phyloP scores from a whole-genome alignment of 768 basidiomycete species.

The Boletus subparvulus region DNA sequence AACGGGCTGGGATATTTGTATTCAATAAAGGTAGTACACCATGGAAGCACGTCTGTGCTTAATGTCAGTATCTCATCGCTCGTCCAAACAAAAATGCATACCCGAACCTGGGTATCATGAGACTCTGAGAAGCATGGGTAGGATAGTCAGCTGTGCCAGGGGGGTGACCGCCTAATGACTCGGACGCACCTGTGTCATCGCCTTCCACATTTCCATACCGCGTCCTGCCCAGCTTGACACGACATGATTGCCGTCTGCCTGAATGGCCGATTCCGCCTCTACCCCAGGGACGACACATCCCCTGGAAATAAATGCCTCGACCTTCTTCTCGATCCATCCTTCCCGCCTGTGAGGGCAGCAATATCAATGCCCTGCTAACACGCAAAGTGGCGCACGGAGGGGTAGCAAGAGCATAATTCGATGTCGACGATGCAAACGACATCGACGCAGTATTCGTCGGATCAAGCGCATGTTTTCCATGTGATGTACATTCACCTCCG shows the following conservation, averaged over 20 bases:
- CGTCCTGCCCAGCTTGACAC: conserved; percentile 72
- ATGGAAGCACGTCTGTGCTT: conserved; percentile 55
- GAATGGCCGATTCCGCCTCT: background rate
- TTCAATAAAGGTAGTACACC: conserved; percentile 62
- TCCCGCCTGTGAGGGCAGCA: conserved; percentile 55
- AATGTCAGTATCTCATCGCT: conserved; percentile 1
- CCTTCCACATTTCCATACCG: conserved; percentile 86
- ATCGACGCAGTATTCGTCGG: conserved; percentile 40
- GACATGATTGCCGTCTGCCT: conserved; percentile 40
- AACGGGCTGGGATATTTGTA: conserved; percentile 63
- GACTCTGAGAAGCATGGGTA: conserved; percentile 56
- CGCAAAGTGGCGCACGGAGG: conserved; percentile 80
- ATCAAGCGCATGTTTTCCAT: conserved; percentile 58
- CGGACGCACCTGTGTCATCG: conserved; percentile 73
- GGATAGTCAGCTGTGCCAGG: background rate
- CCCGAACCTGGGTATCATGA: conserved; percentile 86
- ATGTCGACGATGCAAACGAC: conserved; percentile 14
- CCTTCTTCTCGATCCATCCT: conserved; percentile 70
- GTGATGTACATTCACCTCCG: no score
- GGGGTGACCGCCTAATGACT: no score
- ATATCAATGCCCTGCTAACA: conserved; percentile 64
- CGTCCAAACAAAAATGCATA: conserved; percentile 29
- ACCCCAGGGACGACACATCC: conserved; percentile 3
- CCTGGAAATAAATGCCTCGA: conserved; percentile 55
- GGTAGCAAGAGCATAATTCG: conserved; percentile 55